Evolutionary conservation across 2,329 filamentous ascomycete genomes (phyloP).

Genomic region (Clonostachys chloroleuca): DNA sequence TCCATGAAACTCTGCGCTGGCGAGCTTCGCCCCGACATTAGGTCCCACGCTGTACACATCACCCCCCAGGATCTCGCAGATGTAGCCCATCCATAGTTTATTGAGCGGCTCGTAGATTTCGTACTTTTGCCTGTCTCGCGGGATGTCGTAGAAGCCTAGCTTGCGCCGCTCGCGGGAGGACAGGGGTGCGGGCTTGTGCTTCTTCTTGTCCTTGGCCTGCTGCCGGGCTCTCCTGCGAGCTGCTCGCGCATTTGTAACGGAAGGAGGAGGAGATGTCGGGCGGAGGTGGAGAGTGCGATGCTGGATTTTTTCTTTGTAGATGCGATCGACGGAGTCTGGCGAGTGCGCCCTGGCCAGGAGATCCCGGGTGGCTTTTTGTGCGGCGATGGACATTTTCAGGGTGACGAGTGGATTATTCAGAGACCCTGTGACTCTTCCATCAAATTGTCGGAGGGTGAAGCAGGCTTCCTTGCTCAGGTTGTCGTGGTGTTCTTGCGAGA

Average conservation of each 20-base stretch:
- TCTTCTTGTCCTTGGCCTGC: constrained; percentile 39
- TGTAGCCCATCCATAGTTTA: constrained; percentile 78
- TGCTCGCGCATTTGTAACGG: constrained; percentile 51
- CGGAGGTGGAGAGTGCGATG: constrained; percentile 77
- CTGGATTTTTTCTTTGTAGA: constrained; percentile 79
- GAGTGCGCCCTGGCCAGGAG: constrained; percentile 79
- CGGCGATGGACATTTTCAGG: too few relatives aligned
- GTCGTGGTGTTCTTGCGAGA: too few relatives aligned
- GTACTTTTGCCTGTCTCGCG: constrained; percentile 58
- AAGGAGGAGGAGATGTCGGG: constrained; percentile 63
- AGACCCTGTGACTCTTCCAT: too few relatives aligned
- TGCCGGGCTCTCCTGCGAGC: constrained; percentile 44
- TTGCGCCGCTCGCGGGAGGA: constrained; percentile 74
- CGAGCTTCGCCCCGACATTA: constrained; percentile 66
- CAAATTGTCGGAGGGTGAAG: too few relatives aligned
- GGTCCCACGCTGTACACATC: constrained; percentile 52
- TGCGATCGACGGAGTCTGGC: constrained; percentile 62
- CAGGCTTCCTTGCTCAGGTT: too few relatives aligned
- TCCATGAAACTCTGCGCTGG: constrained; percentile 87
- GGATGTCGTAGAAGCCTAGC: constrained; percentile 71
- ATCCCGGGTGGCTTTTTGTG: constrained; percentile 39
- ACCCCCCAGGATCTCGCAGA: constrained; percentile 71
- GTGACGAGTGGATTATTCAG: too few relatives aligned
- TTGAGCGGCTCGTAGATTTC: constrained; percentile 74
- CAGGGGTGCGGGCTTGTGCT: constrained; percentile 60